A percentile compares a stretch with the other conserved stretches of the same genome.
These are phyloP conservation scores for Akanthomyces muscarius DNA, from an alignment of 2,329 filamentous ascomycete species.

Conservation along the genomic window DNA sequence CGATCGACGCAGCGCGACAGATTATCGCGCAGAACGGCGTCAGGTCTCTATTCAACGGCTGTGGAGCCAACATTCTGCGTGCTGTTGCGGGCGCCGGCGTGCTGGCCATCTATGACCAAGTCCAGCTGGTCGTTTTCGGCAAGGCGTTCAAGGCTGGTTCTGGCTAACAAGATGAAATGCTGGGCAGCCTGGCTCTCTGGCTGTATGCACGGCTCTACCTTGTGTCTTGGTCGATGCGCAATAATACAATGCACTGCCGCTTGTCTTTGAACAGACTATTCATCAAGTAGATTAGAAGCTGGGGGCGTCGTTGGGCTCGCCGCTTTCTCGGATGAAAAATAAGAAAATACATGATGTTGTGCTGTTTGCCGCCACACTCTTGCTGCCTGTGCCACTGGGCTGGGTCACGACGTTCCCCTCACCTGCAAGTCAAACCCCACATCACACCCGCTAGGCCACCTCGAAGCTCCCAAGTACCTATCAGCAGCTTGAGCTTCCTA, in stretches of 20 bases:
- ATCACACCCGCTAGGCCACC: constrained; percentile 1
- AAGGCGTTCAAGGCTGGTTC: constrained; percentile 88
- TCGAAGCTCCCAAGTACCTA: background rate
- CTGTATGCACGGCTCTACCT: background rate
- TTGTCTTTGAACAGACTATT: too few species aligned
- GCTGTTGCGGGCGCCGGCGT: constrained; percentile 99
- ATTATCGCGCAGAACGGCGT: constrained; percentile 97
- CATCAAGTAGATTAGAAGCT: background rate
- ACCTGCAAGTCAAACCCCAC: constrained; percentile 9
- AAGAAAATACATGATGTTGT: background rate
- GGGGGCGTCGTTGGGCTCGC: background rate
- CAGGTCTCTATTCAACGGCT: constrained; percentile 99
- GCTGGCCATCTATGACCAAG: constrained; percentile 99
- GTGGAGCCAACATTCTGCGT: constrained; percentile 99
- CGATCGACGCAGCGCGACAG: constrained; percentile 90
- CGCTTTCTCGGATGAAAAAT: too few species aligned
- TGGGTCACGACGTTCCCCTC: background rate
- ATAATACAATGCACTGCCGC: too few species aligned
- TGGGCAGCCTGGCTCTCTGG: background rate
- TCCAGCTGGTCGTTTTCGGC: constrained; percentile 98
- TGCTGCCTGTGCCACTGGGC: background rate
- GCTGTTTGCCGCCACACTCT: background rate
- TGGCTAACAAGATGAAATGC: constrained; percentile 34
- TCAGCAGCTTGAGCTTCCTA: constrained; percentile 1
- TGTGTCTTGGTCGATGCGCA: background rate